A percentile compares a stretch with the other conserved stretches of the same genome.
phyloP scores from a whole-genome alignment of 768 basidiomycete species.

The Pleurotus salmoneostramineus region DNA sequence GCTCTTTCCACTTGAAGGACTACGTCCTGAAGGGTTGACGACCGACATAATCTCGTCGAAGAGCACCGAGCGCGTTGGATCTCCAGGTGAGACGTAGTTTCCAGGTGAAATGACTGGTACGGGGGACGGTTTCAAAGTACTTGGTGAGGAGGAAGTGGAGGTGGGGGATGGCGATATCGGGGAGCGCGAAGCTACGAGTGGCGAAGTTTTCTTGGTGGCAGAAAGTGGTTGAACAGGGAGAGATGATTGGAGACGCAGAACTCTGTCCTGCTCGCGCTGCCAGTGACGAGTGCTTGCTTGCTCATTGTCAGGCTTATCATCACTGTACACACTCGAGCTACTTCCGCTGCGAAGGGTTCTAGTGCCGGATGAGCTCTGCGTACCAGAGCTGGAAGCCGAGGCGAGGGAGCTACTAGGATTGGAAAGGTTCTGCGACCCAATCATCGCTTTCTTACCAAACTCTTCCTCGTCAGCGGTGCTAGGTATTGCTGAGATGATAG shows the following conservation, averaged over 20 bases:
- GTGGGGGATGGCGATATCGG: background rate
- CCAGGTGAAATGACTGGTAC: background rate
- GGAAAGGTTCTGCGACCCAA: slow-evolving; percentile 5
- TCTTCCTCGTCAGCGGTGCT: slow-evolving; percentile 10
- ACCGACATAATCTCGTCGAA: slow-evolving; percentile 17
- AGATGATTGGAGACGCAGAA: background rate
- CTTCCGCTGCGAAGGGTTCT: background rate
- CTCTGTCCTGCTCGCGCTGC: slow-evolving; percentile 3
- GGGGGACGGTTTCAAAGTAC: slow-evolving; percentile 4
- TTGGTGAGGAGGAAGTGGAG: background rate
- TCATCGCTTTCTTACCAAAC: slow-evolving; percentile 17
- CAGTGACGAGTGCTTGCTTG: background rate
- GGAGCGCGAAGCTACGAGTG: background rate
- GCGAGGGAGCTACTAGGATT: slow-evolving; percentile 3
- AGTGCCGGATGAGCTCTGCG: background rate
- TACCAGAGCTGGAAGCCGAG: background rate
- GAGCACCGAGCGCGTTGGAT: slow-evolving; percentile 11
- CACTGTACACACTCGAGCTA: background rate
- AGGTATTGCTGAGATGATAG: slow-evolving; percentile 51
- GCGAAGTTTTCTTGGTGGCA: background rate
- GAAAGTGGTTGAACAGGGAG: background rate
- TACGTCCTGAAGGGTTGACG: slow-evolving; percentile 1
- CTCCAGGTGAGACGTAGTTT: background rate
- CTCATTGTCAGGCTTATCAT: background rate
- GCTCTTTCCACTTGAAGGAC: background rate